Evolutionary conservation across 2,329 filamentous ascomycete species (phyloP), one percentile per base, ranked within the genome.

Genomic region (Talaromyces marneffei): DNA sequence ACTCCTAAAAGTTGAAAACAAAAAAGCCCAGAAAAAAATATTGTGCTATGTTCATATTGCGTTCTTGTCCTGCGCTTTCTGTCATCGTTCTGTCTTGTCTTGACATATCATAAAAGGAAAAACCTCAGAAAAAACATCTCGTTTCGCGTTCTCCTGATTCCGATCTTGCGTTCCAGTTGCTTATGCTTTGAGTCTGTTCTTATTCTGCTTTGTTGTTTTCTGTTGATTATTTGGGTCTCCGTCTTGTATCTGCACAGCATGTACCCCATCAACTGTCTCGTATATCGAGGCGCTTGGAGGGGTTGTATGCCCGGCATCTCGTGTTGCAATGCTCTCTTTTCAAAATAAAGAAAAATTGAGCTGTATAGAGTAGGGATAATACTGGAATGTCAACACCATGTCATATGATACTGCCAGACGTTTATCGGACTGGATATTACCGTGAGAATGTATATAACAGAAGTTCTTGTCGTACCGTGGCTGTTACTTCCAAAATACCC

Each of bases 401-500:
- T 16, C 7, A 29, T 48, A n/a, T 48, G 7, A 48, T 48, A 23
- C 3, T 27, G 44, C 10, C 25, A n/a, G 44, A 16, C 10, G 8
- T 27, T 18, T 27, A 27, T 48, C 7, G 14, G 44, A n/a, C 29
- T 27, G 14, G 44, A 10, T 48, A 48, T 18, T 25, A 29, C 25
- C 25, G 29, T 29, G 44, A 16, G 44, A 14, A 29, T 48, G 44
- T 48, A 48, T n/a, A 48, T 48, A 29, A 20, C 14, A 48, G 18
- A 48, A 18, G 14, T 48, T 48, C 44, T 48, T 48, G 44, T 29
- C 23, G 25, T 29, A 8, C 44, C 25, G 29, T 48, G 14, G n/a
- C 8, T n/a, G 14, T 48, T 29, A 29, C 29, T 67, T 66, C 77
- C 76, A 79, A 61, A 74, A 79, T 1, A 82, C 73, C 39, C 65